phyloP scores from a whole-genome alignment of 202 grass and related monocot species.

The Brachypodium distachyon region DNA sequence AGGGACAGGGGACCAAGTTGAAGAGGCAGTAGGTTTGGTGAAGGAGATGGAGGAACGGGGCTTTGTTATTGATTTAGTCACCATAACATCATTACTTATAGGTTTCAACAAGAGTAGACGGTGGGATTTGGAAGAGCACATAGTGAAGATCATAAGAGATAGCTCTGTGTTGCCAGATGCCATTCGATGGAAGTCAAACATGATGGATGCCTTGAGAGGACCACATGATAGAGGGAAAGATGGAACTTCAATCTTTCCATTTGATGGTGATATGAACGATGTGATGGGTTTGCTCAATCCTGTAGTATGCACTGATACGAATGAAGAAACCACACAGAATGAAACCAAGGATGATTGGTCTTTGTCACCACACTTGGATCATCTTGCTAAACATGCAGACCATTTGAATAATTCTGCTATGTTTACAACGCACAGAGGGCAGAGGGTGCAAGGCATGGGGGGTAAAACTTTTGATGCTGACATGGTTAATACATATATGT shows the following conservation, averaged over 20 bases:
- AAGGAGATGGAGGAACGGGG: conserved; percentile 79
- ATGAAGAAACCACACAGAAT: conserved; percentile 18
- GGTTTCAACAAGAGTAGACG: conserved; percentile 60
- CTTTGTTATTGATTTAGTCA: conserved; percentile 79
- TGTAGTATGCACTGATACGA: conserved; percentile 9
- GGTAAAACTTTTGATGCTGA: conserved; percentile 69
- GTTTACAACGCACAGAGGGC: conserved; percentile 48
- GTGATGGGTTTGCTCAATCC: conserved; percentile 56
- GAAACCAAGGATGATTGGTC: conserved; percentile 78
- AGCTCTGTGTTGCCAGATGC: conserved; percentile 45
- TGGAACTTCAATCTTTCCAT: conserved; percentile 58
- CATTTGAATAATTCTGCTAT: conserved; percentile 28
- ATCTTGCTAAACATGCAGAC: conserved; percentile 42
- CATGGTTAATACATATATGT: conserved; percentile 92
- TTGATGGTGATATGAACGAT: conserved; percentile 48
- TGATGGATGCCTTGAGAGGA: conserved; percentile 58
- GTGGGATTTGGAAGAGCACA: conserved; percentile 67
- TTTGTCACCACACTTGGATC: conserved; percentile 72
- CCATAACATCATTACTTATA: conserved; percentile 71
- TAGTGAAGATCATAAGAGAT: conserved; percentile 72
- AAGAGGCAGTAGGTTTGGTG: conserved; percentile 64
- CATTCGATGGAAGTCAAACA: conserved; percentile 71
- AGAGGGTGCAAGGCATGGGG: conserved; percentile 54
- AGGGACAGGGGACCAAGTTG: conserved; percentile 40
- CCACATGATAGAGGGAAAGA: conserved; percentile 70